These are phyloP conservation scores for Metarhizium rileyi DNA, from an alignment of 2,329 filamentous ascomycete genomes.

Conservation along the genomic window DNA sequence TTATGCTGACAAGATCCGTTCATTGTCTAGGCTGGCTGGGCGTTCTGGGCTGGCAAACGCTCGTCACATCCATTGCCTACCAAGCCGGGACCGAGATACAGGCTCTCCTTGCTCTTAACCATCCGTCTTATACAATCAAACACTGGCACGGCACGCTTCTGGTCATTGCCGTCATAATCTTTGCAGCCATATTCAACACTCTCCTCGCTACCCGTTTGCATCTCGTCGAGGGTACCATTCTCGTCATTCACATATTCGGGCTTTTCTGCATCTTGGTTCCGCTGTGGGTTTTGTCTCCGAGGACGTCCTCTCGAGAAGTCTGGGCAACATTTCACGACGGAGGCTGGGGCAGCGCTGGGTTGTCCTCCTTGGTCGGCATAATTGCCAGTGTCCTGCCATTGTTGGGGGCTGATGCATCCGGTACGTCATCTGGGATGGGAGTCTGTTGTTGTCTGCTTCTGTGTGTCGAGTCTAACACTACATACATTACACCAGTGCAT, in stretches of 20 bases:
- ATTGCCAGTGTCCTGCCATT: conserved; percentile 29
- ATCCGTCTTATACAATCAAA: conserved; percentile 13
- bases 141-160: conserved; percentile 40
- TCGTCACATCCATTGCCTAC: conserved; percentile 25
- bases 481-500: no score
- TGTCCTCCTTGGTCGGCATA: conserved; percentile 36
- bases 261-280: conserved; percentile 24
- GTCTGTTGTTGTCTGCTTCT: background rate
- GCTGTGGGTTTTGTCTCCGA: conserved; percentile 22
- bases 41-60: conserved; percentile 34
- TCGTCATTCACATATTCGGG: conserved; percentile 36
- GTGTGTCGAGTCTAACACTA: background rate
- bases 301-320: conserved; percentile 22
- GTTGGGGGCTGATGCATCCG: conserved; percentile 10
- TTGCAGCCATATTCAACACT: conserved; percentile 42
- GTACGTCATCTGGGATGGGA: no score
- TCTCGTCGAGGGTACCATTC: conserved; percentile 38
- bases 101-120: conserved; percentile 28
- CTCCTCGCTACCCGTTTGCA: conserved; percentile 35
- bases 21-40: conserved; percentile 42
- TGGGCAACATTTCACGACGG: conserved; percentile 34
- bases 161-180: conserved; percentile 34
- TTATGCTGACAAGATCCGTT: no score
- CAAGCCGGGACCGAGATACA: conserved; percentile 39
- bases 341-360: conserved; percentile 31